A percentile compares a stretch with the other conserved stretches of the same genome.
These are phyloP conservation scores for Bryopsis sp. DNA, from an alignment of 139 green algal genomes.

Conservation along the genomic window DNA sequence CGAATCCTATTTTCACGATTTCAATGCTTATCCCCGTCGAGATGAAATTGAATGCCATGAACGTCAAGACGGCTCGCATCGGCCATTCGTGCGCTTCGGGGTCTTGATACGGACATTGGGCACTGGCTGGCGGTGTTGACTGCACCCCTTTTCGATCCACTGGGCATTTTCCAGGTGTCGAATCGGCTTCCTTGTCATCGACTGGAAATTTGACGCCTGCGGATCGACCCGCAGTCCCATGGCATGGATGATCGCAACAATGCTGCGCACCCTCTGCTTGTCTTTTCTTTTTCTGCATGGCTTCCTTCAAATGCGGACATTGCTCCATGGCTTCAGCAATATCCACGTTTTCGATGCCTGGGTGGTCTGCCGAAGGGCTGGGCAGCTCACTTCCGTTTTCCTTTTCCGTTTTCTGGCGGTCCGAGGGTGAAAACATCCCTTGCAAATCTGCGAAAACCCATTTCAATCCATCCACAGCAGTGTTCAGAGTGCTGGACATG, in stretches of 20 bases:
- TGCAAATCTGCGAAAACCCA: neutral
- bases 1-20: conserved; percentile 7
- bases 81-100: conserved; percentile 7
- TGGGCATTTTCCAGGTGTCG: neutral
- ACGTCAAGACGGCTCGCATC: conserved; percentile 16
- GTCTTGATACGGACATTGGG: conserved; percentile 13
- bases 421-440: neutral
- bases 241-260: neutral
- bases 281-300: neutral
- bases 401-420: neutral
- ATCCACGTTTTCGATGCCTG: conserved; percentile 2
- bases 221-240: neutral
- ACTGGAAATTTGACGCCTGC: neutral
- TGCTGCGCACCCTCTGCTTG: no score
- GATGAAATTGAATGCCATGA: conserved; percentile 20
- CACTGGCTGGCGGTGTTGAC: neutral
- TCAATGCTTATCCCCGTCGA: neutral
- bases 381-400: neutral
- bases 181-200: neutral
- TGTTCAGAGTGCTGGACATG: neutral
- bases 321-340: conserved; percentile 16
- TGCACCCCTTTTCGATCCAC: neutral
- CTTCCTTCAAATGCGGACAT: conserved; percentile 10
- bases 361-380: neutral
- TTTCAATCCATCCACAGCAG: neutral